phyloP scores from a whole-genome alignment of 2,329 filamentous ascomycete genomes.

The Sarocladium brachiariae region DNA sequence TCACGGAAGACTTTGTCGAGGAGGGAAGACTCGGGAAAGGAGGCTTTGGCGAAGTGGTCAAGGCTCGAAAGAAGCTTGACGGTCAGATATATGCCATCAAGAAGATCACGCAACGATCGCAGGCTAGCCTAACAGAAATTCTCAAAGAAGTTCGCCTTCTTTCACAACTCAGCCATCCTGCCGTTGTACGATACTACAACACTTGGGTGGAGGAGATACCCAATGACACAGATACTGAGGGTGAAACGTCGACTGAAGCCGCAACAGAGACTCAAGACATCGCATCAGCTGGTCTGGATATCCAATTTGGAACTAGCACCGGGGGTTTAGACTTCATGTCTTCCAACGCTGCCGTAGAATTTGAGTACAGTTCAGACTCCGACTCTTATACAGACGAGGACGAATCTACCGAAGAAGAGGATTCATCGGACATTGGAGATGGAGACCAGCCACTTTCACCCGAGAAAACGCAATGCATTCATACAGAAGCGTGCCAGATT shows the following conservation, averaged over 20 bases:
- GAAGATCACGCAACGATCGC: slow-evolving; percentile 81
- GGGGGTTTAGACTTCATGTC: slow-evolving; percentile 90
- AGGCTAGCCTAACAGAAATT: slow-evolving; percentile 72
- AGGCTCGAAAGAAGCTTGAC: slow-evolving; percentile 89
- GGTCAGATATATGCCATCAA: slow-evolving; percentile 94
- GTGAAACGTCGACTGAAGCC: slow-evolving; percentile 47
- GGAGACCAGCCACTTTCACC: slow-evolving; percentile 22
- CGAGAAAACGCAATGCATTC: slow-evolving; percentile 20
- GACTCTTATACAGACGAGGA: slow-evolving; percentile 37
- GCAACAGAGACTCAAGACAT: slow-evolving; percentile 31
- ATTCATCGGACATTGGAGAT: slow-evolving; percentile 29
- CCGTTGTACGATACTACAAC: slow-evolving; percentile 83
- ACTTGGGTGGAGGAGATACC: slow-evolving; percentile 80
- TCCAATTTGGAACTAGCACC: slow-evolving; percentile 64
- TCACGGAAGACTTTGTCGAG: slow-evolving; percentile 84
- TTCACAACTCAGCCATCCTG: slow-evolving; percentile 86
- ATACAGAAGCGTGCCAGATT: slow-evolving; percentile 27
- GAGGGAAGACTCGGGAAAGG: slow-evolving; percentile 84
- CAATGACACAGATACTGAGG: slow-evolving; percentile 48
- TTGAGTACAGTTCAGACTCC: slow-evolving; percentile 53
- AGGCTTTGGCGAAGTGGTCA: slow-evolving; percentile 93
- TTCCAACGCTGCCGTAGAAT: slow-evolving; percentile 73
- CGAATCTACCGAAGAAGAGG: slow-evolving; percentile 38
- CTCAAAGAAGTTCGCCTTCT: slow-evolving; percentile 80
- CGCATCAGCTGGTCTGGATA: slow-evolving; percentile 33